A percentile compares a stretch with the other conserved stretches of the same genome.
Conservation (phyloP, 306 rosid genomes). For the Cucurbita ficifolia region DNA sequence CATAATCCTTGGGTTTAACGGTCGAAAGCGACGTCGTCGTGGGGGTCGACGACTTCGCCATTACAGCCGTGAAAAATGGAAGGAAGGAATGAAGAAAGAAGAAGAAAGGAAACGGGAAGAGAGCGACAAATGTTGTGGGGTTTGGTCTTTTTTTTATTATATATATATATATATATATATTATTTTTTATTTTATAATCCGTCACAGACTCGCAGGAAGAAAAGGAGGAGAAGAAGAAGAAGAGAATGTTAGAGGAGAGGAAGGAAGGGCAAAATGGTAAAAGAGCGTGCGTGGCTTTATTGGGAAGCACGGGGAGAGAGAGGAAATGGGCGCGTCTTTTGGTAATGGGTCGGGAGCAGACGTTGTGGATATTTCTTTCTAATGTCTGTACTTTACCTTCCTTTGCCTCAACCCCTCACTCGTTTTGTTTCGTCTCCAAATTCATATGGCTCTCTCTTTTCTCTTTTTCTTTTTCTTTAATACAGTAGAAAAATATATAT, state of each 20-base stretch:
- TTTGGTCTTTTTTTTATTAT: background rate
- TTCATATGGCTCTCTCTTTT: background rate
- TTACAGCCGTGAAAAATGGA: background rate
- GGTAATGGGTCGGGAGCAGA: background rate
- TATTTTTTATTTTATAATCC: background rate
- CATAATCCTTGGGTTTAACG: constrained; percentile 43
- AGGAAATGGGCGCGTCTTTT: constrained; percentile 31
- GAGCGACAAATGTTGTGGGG: background rate
- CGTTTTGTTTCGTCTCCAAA: background rate
- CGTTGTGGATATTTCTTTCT: constrained; percentile 3
- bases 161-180: too few species aligned
- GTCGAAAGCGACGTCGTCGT: constrained; percentile 34
- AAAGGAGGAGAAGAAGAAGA: background rate
- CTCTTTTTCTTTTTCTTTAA: background rate
- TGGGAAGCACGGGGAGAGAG: constrained; percentile 11
- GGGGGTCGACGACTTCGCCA: constrained; percentile 40
- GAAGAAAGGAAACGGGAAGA: background rate
- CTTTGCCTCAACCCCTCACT: background rate
- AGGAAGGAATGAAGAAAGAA: background rate
- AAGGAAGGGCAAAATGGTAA: constrained; percentile 15
- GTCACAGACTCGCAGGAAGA: background rate
- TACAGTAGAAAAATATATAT: background rate
- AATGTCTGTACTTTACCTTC: constrained; percentile 1
- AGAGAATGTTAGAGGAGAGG: background rate
- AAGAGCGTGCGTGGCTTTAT: background rate